Evolutionary conservation across 1,284 basidiomycete genomes (phyloP).

Genomic region (Puccinia coronata): DNA sequence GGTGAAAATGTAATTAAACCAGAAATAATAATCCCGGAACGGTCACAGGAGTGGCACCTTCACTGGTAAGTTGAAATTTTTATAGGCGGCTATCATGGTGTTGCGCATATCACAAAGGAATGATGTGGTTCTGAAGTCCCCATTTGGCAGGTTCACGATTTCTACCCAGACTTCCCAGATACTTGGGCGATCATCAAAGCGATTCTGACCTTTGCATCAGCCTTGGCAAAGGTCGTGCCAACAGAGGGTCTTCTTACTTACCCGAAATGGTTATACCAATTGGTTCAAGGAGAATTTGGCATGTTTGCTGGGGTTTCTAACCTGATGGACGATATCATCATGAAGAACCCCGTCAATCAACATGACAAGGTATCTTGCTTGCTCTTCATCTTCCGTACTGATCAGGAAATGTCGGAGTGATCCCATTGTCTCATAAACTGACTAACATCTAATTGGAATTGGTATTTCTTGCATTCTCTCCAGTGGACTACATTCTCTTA

Average conservation of each 20-base stretch:
- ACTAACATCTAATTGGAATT: not conserved
- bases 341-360: conserved; percentile 50
- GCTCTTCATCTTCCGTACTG: not conserved
- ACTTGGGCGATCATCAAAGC: conserved; percentile 38
- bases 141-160: conserved; percentile 37
- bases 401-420: not conserved
- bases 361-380: conserved; percentile 33
- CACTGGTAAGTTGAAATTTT: conserved; percentile 20
- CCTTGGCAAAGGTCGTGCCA: conserved; percentile 37
- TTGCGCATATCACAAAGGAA: conserved; percentile 18
- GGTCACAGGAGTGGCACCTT: conserved; percentile 37
- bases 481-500: conserved; percentile 43
- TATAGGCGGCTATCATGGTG: not conserved
- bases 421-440: not conserved
- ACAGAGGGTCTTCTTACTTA: conserved; percentile 43
- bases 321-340: conserved; percentile 40
- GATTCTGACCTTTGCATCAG: conserved; percentile 18
- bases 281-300: conserved; percentile 42
- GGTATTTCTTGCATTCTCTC: not conserved
- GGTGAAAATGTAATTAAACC: not conserved
- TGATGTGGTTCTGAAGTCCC: conserved; percentile 26
- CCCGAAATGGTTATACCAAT: conserved; percentile 38
- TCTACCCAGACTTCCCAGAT: conserved; percentile 41
- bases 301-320: conserved; percentile 31
- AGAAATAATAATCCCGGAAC: not conserved